phyloP scores from a whole-genome alignment of 2,329 filamentous ascomycete species.

The Hansfordia pulvinata region DNA sequence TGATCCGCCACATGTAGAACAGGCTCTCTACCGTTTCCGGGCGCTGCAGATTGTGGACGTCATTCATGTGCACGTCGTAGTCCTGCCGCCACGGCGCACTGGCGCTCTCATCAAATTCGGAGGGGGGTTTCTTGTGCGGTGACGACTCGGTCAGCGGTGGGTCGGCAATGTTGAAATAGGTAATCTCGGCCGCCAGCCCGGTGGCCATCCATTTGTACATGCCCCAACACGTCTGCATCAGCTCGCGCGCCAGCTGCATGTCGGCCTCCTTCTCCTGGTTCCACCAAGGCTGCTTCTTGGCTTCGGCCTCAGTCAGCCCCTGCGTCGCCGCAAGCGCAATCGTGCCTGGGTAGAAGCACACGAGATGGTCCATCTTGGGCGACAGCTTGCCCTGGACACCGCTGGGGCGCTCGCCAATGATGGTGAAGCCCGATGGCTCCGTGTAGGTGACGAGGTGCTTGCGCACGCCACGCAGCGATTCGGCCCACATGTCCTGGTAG shows the following conservation, averaged over 20 bases:
- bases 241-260: constrained; percentile 73
- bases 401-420: constrained; percentile 72
- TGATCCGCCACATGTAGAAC: constrained; percentile 99
- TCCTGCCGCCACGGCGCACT: constrained; percentile 62
- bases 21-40: constrained; percentile 94
- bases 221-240: constrained; percentile 96
- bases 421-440: constrained; percentile 64
- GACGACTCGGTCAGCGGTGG: constrained; percentile 51
- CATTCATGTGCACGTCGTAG: constrained; percentile 65
- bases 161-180: constrained; percentile 67
- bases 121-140: constrained; percentile 31
- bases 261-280: constrained; percentile 69
- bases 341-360: constrained; percentile 94
- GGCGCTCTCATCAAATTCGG: constrained; percentile 33
- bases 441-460: constrained; percentile 91
- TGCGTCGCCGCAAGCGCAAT: constrained; percentile 81
- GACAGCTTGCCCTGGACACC: constrained; percentile 54
- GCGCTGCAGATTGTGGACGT: constrained; percentile 84
- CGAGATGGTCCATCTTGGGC: constrained; percentile 95
- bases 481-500: constrained; percentile 88
- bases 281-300: constrained; percentile 62
- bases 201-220: constrained; percentile 90
- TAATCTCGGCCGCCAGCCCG: constrained; percentile 88
- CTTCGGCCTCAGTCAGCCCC: constrained; percentile 61
- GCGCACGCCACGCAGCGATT: constrained; percentile 71